phyloP scores from a whole-genome alignment of 2,329 filamentous ascomycete species.

The Metarhizium anisopliae region DNA sequence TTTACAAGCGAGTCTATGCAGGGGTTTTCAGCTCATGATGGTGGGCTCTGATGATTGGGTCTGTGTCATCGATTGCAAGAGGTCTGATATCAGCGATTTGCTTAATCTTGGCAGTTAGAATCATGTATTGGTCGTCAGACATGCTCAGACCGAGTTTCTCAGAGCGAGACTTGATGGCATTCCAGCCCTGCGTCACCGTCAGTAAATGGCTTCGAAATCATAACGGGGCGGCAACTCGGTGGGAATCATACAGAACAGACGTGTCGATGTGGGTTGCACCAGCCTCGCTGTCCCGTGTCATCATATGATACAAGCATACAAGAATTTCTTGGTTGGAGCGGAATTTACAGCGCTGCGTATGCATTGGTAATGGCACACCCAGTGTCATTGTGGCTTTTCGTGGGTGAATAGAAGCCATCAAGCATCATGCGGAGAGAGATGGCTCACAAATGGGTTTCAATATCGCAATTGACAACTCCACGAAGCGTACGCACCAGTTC shows the following conservation, averaged over 20 bases:
- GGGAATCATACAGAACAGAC: constrained; percentile 21
- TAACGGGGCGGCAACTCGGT: neutral
- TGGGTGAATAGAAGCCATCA: neutral
- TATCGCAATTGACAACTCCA: constrained; percentile 49
- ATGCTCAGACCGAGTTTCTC: constrained; percentile 67
- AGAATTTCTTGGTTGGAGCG: constrained; percentile 46
- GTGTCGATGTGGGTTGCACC: constrained; percentile 4
- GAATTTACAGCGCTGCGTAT: constrained; percentile 73
- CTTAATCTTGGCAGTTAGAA: constrained; percentile 65
- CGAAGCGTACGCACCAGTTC: constrained; percentile 80
- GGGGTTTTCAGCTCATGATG: constrained; percentile 28
- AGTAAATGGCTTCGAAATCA: neutral
- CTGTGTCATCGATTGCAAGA: constrained; percentile 84
- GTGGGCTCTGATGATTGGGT: constrained; percentile 77
- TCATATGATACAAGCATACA: constrained; percentile 25
- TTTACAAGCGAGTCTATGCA: too few relatives aligned
- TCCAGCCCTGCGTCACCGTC: constrained; percentile 51
- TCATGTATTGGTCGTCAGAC: constrained; percentile 23
- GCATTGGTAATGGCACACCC: constrained; percentile 85
- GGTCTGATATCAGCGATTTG: constrained; percentile 75
- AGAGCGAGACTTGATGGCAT: constrained; percentile 85
- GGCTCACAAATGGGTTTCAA: constrained; percentile 22
- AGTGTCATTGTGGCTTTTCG: constrained; percentile 66
- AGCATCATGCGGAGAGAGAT: neutral
- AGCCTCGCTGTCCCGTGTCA: neutral